Evolutionary conservation across 495 filamentous ascomycete species (phyloP), one percentile per base, ranked within the genome.

Genomic region (Penicillium daleae): DNA sequence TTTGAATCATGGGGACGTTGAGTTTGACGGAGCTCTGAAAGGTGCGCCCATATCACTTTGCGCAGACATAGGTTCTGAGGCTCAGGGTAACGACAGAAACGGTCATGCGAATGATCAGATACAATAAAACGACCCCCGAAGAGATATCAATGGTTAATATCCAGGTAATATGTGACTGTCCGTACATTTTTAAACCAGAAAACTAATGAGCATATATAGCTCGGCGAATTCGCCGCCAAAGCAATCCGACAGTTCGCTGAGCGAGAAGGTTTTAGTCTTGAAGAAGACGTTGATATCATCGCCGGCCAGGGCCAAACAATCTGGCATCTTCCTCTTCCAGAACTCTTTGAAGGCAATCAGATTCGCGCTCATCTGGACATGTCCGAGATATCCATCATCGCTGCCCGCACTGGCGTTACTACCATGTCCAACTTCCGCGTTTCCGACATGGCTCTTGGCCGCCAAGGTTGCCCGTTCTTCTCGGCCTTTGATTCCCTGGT

Each of bases 121-220:
- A 76, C 63, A 76, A 79, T 58, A 71, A 62, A 21, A 80, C 78
- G 37, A 73, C 74, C 9, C 76, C 74, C 26, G 72, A 76, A 60
- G 78, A 79, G 66, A 64, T 81, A 29, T 73, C 72, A 33, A 74
- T 80, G 56, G 74, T 81, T 63, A 81, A 81, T 60, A 76, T 80
- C 42, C 57, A 65, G 49, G 37, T 40, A 40, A 39, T n/a, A 40
- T 40, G 15, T 40, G 15, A 40, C 37, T 40, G 4, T n/a, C 37
- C 37, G 37, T 40, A 40, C 37, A 15, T 40, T 40, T n/a, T 17
- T 40, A n/a, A 40, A n/a, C 37, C 0, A 40, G 15, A 40, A 40
- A 40, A 40, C 37, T 40, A 40, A 40, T 40, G 6, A 40, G 37
- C 37, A 35, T 35, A n/a, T 40, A 40, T n/a, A 40, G 37, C 74